Percentiles rank a stretch among this genome's conserved stretches.
Conservation (phyloP, 768 basidiomycete genomes). For the Leccinum incarnatum region DNA sequence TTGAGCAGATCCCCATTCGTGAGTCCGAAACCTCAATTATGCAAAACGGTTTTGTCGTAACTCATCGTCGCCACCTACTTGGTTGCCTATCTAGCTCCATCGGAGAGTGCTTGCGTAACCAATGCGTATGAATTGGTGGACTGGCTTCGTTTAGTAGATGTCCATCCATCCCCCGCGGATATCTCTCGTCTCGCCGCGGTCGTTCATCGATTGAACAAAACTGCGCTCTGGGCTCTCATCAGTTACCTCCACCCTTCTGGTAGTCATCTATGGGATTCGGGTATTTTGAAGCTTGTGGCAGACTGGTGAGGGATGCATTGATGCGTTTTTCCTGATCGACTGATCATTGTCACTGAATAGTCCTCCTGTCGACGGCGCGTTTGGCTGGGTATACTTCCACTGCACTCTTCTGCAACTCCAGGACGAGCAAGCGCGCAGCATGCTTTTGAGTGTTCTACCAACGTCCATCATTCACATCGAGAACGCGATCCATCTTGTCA, state of each 20-base stretch:
- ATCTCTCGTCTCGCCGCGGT: conserved; percentile 40
- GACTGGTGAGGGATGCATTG: conserved; percentile 26
- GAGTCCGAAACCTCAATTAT: conserved; percentile 23
- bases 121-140: conserved; percentile 61
- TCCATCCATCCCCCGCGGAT: conserved; percentile 34
- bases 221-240: conserved; percentile 42
- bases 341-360: conserved; percentile 6
- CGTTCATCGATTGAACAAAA: conserved; percentile 41
- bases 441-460: conserved; percentile 30
- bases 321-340: background rate
- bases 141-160: conserved; percentile 51
- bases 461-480: conserved; percentile 32
- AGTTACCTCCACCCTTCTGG: conserved; percentile 43
- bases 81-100: conserved; percentile 35
- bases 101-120: conserved; percentile 31
- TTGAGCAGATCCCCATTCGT: conserved; percentile 49
- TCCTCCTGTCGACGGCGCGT: conserved; percentile 24
- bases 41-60: background rate
- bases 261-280: conserved; percentile 41
- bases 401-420: conserved; percentile 21
- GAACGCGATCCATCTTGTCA: conserved; percentile 37
- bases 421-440: conserved; percentile 22
- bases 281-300: conserved; percentile 11
- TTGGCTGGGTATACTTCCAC: conserved; percentile 47
- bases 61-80: background rate